Conservation (phyloP, 1,284 basidiomycete genomes). For the Boletus semigastroideus region DNA sequence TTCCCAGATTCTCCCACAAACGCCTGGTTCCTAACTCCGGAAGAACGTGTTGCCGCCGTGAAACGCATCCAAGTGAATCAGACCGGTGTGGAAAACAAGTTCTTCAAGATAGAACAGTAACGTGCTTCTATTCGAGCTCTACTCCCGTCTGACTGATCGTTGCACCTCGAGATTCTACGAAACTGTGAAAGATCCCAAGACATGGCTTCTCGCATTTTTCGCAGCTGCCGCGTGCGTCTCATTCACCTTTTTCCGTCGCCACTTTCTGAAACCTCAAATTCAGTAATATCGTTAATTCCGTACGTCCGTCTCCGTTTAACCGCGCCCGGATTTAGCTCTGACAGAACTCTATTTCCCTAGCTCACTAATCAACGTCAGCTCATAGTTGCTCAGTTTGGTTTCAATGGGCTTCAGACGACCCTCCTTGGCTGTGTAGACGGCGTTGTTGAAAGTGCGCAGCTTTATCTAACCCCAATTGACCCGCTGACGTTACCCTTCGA, state of each 20-base stretch:
- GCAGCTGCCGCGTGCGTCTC: slow-evolving; percentile 49
- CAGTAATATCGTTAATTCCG: slow-evolving; percentile 57
- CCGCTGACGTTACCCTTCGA: slow-evolving; percentile 5
- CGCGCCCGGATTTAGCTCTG: neutral
- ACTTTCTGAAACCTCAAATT: slow-evolving; percentile 10
- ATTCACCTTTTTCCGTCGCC: slow-evolving; percentile 2
- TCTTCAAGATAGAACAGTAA: slow-evolving; percentile 75
- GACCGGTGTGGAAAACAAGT: slow-evolving; percentile 74
- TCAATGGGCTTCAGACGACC: slow-evolving; percentile 68
- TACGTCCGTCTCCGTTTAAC: slow-evolving; percentile 29
- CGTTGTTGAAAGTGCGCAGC: slow-evolving; percentile 54
- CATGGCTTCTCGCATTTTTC: slow-evolving; percentile 69
- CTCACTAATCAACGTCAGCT: slow-evolving; percentile 76
- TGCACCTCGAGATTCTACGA: slow-evolving; percentile 58
- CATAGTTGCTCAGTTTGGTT: slow-evolving; percentile 75
- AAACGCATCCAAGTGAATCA: slow-evolving; percentile 69
- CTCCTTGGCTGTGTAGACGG: slow-evolving; percentile 77
- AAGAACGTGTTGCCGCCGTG: slow-evolving; percentile 66
- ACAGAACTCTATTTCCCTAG: slow-evolving; percentile 31
- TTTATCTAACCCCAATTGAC: neutral
- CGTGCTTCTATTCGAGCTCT: slow-evolving; percentile 23
- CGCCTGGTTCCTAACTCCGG: slow-evolving; percentile 66
- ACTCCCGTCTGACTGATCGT: slow-evolving; percentile 15
- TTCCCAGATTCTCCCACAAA: slow-evolving; percentile 77
- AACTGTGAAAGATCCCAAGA: slow-evolving; percentile 68